Percentiles rank a stretch among this genome's conserved stretches.
Conservation (phyloP, 805 yeast species). For the Lachancea sp. region DNA sequence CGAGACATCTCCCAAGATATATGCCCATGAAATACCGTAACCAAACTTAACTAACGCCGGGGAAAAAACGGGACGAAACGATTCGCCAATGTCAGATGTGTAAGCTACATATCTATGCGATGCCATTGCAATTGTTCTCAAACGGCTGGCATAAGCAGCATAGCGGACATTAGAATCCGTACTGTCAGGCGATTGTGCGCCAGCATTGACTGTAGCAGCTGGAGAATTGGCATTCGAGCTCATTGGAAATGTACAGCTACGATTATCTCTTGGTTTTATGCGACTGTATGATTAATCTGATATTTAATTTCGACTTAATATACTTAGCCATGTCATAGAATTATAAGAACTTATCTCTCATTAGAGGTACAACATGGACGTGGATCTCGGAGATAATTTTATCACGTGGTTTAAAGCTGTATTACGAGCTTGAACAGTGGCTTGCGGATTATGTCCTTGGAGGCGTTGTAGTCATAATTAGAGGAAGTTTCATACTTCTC, state of each 20-base stretch:
- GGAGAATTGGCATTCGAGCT: neutral
- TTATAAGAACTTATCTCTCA: too few relatives aligned
- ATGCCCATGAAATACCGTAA: constrained; percentile 71
- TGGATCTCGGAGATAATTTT: too few relatives aligned
- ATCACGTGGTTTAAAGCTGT: too few relatives aligned
- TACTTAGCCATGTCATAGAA: too few relatives aligned
- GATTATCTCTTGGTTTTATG: too few relatives aligned
- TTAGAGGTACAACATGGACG: too few relatives aligned
- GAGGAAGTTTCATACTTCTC: too few relatives aligned
- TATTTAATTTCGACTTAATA: too few relatives aligned
- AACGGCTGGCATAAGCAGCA: constrained; percentile 74
- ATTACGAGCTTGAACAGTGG: too few relatives aligned
- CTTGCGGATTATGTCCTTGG: too few relatives aligned
- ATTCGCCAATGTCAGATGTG: constrained; percentile 81
- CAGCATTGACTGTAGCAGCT: constrained; percentile 1
- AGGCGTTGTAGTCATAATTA: too few relatives aligned
- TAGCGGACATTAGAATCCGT: constrained; percentile 55
- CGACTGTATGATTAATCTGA: too few relatives aligned
- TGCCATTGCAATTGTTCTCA: constrained; percentile 63
- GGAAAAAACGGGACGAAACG: constrained; percentile 76
- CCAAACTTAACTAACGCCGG: constrained; percentile 58
- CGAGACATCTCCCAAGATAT: constrained; percentile 67
- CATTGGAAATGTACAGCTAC: constrained; percentile 1
- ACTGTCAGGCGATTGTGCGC: constrained; percentile 29
- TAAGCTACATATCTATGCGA: constrained; percentile 81